Evolutionary conservation across 306 rosid genomes (phyloP).

Genomic region (Pterocarpus macrocarpus): DNA sequence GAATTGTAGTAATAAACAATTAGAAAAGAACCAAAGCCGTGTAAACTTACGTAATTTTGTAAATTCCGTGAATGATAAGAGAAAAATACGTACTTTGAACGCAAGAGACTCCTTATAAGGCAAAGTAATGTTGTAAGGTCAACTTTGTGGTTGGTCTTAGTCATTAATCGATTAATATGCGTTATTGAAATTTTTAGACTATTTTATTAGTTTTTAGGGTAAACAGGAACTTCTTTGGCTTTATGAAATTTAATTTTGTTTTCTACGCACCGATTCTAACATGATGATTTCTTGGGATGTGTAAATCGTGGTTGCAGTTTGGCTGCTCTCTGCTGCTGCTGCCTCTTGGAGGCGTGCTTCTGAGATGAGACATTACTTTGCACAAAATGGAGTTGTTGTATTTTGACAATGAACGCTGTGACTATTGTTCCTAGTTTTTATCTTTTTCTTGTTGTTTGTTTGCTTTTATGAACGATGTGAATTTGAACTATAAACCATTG

Average conservation of each 20-base stretch:
- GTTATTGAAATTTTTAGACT: background rate
- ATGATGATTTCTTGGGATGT: conserved; percentile 20
- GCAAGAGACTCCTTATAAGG: background rate
- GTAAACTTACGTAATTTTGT: background rate
- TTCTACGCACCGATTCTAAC: conserved; percentile 1
- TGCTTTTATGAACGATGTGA: conserved; percentile 14
- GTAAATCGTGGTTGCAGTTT: conserved; percentile 60
- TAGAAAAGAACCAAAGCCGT: background rate
- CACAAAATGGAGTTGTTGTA: conserved; percentile 46
- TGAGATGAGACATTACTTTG: conserved; percentile 45
- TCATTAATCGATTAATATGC: background rate
- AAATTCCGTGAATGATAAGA: background rate
- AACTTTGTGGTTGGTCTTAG: background rate
- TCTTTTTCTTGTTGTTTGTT: conserved; percentile 31
- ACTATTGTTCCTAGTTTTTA: conserved; percentile 34
- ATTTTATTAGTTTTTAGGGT: background rate
- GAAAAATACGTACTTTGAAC: background rate
- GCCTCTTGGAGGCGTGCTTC: conserved; percentile 93
- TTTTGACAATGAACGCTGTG: conserved; percentile 1
- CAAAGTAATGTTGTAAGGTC: background rate
- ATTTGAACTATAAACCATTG: conserved; percentile 16
- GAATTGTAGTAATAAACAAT: background rate
- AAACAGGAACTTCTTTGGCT: background rate
- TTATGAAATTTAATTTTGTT: background rate
- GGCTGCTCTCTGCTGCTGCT: conserved; percentile 99